Evolutionary conservation across 805 yeast genomes (phyloP), one percentile per base, ranked within the genome.

Genomic region (Jamesozyma piceae): DNA sequence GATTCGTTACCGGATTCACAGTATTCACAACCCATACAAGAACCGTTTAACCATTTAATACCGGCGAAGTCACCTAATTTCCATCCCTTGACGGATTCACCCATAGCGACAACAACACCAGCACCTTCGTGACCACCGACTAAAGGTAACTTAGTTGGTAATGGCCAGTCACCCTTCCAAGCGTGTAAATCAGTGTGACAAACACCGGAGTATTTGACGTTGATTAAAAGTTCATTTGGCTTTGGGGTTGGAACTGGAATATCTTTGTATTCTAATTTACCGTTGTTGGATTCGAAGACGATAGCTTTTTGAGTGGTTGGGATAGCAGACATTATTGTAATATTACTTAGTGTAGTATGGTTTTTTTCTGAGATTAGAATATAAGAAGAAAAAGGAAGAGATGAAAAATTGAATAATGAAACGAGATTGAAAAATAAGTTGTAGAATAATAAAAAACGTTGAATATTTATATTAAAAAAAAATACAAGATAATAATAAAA

Each of bases 61-160:
- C 84, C 84, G 39, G 83, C 84, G 43, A 61, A 69, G 55, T 78
- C 84, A 58, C 84, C 84, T 49, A 78, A 57, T 57, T 77, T 67
- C 67, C 78, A 78, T 50, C 75, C 77, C 41, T 64, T 69, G 45
- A 78, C 84, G 53, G 72, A 67, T 35, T 69, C 69, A 57, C 84
- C 84, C 61, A 69, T 65, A 39, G 73, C 81, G 47, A 78, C 84
- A 49, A 78, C 84, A 29, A 74, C 72, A 65, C 84, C 83, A 38
- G 82, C 82, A 69, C 84, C 84, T 64, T 78, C 84, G 63, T 78
- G 84, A 57, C 84, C 84, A 54, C 84, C 84, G 37, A 78, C 80
- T 53, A 78, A 67, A 34, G 82, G 83, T 53, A 77, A 66, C 71
- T 71, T 51, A 69, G 65, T 63, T 57, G 64, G 73, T 65, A 78